Base-by-base conservation (phyloP, 2,329 filamentous ascomycete genomes). In the Hypomyces rosellus region DNA sequence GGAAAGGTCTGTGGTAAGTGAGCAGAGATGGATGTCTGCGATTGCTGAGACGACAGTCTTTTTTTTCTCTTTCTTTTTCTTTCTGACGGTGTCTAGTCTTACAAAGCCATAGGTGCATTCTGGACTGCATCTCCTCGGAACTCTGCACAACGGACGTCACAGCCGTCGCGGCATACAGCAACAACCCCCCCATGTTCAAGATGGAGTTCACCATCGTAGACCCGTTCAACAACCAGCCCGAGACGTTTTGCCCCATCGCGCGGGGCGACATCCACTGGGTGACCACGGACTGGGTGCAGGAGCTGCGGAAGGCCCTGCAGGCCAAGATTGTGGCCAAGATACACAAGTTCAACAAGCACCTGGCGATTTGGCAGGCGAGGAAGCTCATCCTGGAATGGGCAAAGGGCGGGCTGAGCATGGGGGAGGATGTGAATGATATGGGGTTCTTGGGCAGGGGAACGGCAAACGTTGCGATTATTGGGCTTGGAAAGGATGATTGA, bases 321-420 rank as follows among this genome's bases (percentile, higher is more conserved):
- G 45, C 41, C 7, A 56, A 55, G n/a, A 57, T 65, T 3, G 51
- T 59, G 2, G 52, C 50, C 6, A 63, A 61, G 48, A 53, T 67
- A 3, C 58, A 63, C 45, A 60, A 57, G 33, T 58, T 61, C 41
- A 67, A 67, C 43, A 67, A 67, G 40, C 57, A 64, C 37, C 46
- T 63, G 33, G 65, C 65, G 0, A 54, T 67, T 2, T 67, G 63
- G 63, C 59, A 66, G 1, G 56, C 56, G 0, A 51, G 64, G 2
- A 52, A 49, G 9, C 46, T 67, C 39, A 38, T 65, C 0, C 46
- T 34, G 0, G 57, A 40, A 0, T 67, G 65, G 65, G 55, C 59
- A 0, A 54, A 48, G 20, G 65, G 65, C 1, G 57, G 60, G 12
- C 48, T 65, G 1, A 55, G 49, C 1, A 52, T 65, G 55, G 63